phyloP scores from a whole-genome alignment of 1,284 basidiomycete species.

The Megacollybia platyphylla region DNA sequence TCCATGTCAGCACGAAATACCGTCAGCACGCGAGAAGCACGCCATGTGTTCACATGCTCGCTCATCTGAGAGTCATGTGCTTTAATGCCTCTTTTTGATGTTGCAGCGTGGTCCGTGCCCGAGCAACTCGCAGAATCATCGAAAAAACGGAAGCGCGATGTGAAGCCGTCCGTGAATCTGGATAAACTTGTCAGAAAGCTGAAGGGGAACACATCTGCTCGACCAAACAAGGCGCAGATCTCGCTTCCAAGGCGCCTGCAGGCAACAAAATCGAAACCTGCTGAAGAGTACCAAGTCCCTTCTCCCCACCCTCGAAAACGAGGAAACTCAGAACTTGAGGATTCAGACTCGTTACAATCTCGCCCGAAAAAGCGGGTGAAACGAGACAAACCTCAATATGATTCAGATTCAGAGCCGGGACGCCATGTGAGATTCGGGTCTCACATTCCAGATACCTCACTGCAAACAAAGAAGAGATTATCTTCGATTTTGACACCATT shows the following conservation, averaged over 20 bases:
- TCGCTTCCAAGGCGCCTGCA: not conserved
- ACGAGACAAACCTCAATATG: slow-evolving; percentile 8
- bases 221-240: slow-evolving; percentile 8
- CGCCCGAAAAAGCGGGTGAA: not conserved
- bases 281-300: not conserved
- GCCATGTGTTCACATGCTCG: too few species aligned
- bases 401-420: too few species aligned
- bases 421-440: too few species aligned
- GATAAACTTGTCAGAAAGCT: slow-evolving; percentile 68
- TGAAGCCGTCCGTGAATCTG: slow-evolving; percentile 40
- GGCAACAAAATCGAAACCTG: not conserved
- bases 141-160: slow-evolving; percentile 49
- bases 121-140: slow-evolving; percentile 29
- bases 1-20: too few species aligned
- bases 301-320: not conserved
- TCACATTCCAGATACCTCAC: too few species aligned
- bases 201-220: slow-evolving; percentile 13
- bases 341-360: not conserved
- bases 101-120: slow-evolving; percentile 60
- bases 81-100: slow-evolving; percentile 35
- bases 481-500: slow-evolving; percentile 42
- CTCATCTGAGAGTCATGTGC: too few species aligned
- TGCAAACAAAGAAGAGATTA: too few species aligned
- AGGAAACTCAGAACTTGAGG: not conserved
- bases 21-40: too few species aligned